Percentiles rank a stretch among this genome's conserved stretches.
Evolutionary conservation across 805 yeast genomes (phyloP).

Genomic region (Clavispora phyllophila): DNA sequence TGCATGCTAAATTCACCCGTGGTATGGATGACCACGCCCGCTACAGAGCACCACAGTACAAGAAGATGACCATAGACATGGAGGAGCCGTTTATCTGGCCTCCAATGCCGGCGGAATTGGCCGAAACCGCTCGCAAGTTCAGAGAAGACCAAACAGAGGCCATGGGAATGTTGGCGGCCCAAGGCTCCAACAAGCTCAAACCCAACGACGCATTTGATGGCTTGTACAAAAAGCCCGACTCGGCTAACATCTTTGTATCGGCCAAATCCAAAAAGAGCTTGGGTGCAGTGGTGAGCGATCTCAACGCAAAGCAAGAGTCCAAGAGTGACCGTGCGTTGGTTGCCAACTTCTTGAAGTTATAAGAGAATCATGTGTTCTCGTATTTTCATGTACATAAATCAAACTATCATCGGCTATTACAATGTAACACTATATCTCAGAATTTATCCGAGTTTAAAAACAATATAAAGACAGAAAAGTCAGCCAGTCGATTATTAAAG

Average conservation of each 20-base stretch:
- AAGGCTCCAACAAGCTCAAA: slow-evolving; percentile 64
- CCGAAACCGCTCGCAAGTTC: slow-evolving; percentile 31
- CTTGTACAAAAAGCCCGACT: slow-evolving; percentile 41
- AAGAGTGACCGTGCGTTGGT: slow-evolving; percentile 27
- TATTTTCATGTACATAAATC: neutral
- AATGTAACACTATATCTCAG: neutral
- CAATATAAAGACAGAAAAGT: neutral
- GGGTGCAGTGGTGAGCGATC: slow-evolving; percentile 14
- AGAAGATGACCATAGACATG: slow-evolving; percentile 97
- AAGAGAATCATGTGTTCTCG: slow-evolving; percentile 2
- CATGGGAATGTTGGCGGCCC: slow-evolving; percentile 44
- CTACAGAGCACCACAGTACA: slow-evolving; percentile 72
- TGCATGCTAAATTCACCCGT: slow-evolving; percentile 65
- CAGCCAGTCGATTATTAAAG: neutral
- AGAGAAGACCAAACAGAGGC: slow-evolving; percentile 42
- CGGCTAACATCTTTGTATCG: slow-evolving; percentile 38
- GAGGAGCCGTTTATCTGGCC: slow-evolving; percentile 97
- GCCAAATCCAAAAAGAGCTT: slow-evolving; percentile 21
- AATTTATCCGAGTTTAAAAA: neutral
- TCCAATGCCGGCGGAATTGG: slow-evolving; percentile 38
- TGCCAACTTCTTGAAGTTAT: slow-evolving; percentile 25
- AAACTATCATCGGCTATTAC: neutral
- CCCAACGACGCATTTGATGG: slow-evolving; percentile 77
- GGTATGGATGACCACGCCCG: slow-evolving; percentile 55
- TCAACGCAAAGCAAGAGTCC: slow-evolving; percentile 19